Percentiles rank a stretch among this genome's conserved stretches.
Conservation (phyloP, 2,329 filamentous ascomycete genomes). For the Fusarium drepaniforme region DNA sequence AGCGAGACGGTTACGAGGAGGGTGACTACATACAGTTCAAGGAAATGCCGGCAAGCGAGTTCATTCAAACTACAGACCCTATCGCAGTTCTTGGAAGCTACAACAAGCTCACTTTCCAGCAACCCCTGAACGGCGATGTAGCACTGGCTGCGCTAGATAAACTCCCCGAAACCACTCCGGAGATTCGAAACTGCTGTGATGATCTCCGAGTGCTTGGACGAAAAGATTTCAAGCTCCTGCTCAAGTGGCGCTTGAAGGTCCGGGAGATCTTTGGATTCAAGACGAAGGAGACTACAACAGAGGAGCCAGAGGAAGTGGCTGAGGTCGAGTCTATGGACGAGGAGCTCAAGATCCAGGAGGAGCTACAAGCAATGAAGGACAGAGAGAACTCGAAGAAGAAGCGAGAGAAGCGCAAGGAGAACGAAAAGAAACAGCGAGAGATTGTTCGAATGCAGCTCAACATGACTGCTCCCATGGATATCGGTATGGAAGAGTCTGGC, state of each 20-base stretch:
- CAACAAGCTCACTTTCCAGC: slow-evolving; percentile 87
- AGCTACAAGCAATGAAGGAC: slow-evolving; percentile 85
- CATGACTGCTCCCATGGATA: slow-evolving; percentile 96
- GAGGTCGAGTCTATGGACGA: slow-evolving; percentile 94
- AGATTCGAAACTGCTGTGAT: slow-evolving; percentile 81
- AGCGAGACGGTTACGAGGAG: slow-evolving; percentile 97
- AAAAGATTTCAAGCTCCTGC: slow-evolving; percentile 91
- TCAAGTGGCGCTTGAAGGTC: slow-evolving; percentile 91
- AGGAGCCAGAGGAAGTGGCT: slow-evolving; percentile 75
- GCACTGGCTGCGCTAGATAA: slow-evolving; percentile 88
- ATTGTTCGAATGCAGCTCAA: slow-evolving; percentile 97
- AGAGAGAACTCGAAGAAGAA: slow-evolving; percentile 82
- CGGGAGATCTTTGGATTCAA: slow-evolving; percentile 91
- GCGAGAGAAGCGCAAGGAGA: slow-evolving; percentile 86
- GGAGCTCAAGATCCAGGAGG: slow-evolving; percentile 89
- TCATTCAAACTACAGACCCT: slow-evolving; percentile 92
- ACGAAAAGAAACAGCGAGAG: slow-evolving; percentile 94
- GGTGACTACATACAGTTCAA: slow-evolving; percentile 95
- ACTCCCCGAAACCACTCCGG: slow-evolving; percentile 86
- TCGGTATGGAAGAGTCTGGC: slow-evolving; percentile 89
- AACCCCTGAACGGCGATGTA: slow-evolving; percentile 84
- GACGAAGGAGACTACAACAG: slow-evolving; percentile 73
- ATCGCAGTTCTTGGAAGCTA: slow-evolving; percentile 90
- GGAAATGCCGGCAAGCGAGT: slow-evolving; percentile 88
- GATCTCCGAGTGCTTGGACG: slow-evolving; percentile 92